These are phyloP conservation scores for Ceratocystiopsis brevicomis DNA, from an alignment of 2,329 filamentous ascomycete species.

Conservation along the genomic window DNA sequence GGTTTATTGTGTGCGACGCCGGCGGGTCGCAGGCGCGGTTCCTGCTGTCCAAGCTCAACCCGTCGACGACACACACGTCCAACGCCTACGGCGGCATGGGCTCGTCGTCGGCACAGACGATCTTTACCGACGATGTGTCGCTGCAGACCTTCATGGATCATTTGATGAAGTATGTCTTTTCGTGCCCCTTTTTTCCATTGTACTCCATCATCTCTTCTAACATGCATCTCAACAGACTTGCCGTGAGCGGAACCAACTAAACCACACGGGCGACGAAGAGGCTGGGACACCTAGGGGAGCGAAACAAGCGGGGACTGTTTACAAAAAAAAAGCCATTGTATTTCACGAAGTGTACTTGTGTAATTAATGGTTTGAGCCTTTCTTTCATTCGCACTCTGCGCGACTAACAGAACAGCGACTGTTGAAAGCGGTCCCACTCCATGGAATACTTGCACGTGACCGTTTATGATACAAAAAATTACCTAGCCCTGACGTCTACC, in stretches of 20 bases:
- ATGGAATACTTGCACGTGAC: too few species aligned
- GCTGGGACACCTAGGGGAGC: too few species aligned
- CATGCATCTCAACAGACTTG: conserved; percentile 23
- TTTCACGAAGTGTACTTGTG: too few species aligned
- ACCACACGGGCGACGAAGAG: too few species aligned
- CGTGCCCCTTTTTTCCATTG: not conserved
- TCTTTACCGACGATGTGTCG: conserved; percentile 96
- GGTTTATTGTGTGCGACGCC: conserved; percentile 97
- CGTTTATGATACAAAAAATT: too few species aligned
- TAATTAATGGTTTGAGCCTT: too few species aligned
- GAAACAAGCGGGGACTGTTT: not conserved
- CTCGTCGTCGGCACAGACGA: conserved; percentile 78
- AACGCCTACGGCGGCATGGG: conserved; percentile 79
- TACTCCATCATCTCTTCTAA: not conserved
- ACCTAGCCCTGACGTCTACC: too few species aligned
- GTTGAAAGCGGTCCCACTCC: too few species aligned
- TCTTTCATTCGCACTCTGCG: too few species aligned
- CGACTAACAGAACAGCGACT: too few species aligned
- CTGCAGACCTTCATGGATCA: conserved; percentile 99
- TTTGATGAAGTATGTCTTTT: conserved; percentile 72
- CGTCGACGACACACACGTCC: conserved; percentile 88
- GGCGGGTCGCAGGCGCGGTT: conserved; percentile 96
- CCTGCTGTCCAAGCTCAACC: conserved; percentile 89
- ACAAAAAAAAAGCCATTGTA: too few species aligned
- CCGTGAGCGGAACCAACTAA: conserved; percentile 44